Conservation (phyloP, 192 early-diverging fungal genomes). For the Chytriomyces confervae region DNA sequence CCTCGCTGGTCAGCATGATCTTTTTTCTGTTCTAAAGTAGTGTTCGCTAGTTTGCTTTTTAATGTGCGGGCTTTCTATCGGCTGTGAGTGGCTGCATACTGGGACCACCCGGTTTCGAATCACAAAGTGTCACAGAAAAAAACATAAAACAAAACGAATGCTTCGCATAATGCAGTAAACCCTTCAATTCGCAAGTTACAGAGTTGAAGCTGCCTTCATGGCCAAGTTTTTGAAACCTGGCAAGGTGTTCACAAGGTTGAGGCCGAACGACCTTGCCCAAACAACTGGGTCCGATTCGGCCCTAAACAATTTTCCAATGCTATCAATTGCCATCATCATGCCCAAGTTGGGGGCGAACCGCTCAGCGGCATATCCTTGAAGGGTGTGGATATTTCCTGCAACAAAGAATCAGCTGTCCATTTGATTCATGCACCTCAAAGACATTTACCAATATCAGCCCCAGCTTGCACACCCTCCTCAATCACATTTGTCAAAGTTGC, state of each 20-base stretch:
- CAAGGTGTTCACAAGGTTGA: constrained; percentile 72
- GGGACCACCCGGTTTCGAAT: too few relatives aligned
- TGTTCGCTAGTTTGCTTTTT: too few relatives aligned
- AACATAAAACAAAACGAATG: too few relatives aligned
- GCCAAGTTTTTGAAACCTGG: constrained; percentile 63
- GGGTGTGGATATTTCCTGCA: constrained; percentile 67
- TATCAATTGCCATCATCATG: constrained; percentile 85
- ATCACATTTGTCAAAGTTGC: constrained; percentile 70
- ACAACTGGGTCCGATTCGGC: constrained; percentile 67
- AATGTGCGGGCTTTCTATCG: too few relatives aligned
- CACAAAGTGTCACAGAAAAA: too few relatives aligned
- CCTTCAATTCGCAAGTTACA: neutral
- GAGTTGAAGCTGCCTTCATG: constrained; percentile 31
- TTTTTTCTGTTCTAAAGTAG: neutral
- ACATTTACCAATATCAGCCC: constrained; percentile 77
- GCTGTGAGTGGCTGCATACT: too few relatives aligned
- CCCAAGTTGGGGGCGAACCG: constrained; percentile 83
- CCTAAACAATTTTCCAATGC: constrained; percentile 78
- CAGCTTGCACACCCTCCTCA: constrained; percentile 65
- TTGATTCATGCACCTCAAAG: neutral
- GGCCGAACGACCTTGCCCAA: constrained; percentile 72
- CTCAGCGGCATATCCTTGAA: constrained; percentile 78
- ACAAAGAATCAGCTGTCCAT: neutral
- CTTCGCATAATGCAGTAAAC: neutral
- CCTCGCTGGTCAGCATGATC: constrained; percentile 6